Conservation (phyloP, 495 filamentous ascomycete genomes). For the Entonaema liquescens region DNA sequence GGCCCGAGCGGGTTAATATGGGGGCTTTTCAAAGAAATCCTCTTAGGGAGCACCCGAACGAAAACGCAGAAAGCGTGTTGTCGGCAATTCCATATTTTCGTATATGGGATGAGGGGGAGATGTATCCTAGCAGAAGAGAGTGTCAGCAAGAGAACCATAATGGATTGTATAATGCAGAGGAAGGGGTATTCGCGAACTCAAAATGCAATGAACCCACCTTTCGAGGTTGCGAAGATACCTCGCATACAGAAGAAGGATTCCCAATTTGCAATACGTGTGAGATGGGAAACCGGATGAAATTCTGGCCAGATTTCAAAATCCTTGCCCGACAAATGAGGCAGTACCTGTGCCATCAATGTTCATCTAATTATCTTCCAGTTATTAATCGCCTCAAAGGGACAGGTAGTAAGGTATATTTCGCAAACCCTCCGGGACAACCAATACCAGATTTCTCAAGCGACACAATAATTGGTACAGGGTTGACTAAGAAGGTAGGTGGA, state of each 20-base stretch:
- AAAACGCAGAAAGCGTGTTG: not conserved
- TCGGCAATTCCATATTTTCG: slow-evolving; percentile 1
- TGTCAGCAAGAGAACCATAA: not conserved
- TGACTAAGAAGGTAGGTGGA: not conserved
- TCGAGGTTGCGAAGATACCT: slow-evolving; percentile 13
- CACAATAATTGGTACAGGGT: not conserved
- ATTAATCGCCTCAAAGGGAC: not conserved
- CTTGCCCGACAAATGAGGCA: not conserved
- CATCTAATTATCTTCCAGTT: not conserved
- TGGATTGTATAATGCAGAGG: too few relatives aligned
- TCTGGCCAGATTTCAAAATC: not conserved
- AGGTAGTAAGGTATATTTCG: not conserved
- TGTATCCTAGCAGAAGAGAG: not conserved
- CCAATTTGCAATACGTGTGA: slow-evolving; percentile 17
- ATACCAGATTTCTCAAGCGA: slow-evolving; percentile 1
- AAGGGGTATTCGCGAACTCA: too few relatives aligned
- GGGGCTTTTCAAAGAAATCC: not conserved
- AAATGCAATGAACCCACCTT: not conserved
- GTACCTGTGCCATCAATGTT: slow-evolving; percentile 6
- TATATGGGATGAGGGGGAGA: slow-evolving; percentile 1
- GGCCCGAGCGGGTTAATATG: slow-evolving; percentile 3
- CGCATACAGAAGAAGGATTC: not conserved
- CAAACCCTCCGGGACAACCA: not conserved
- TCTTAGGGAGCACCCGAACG: slow-evolving; percentile 7
- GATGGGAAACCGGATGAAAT: not conserved